A percentile compares a stretch with the other conserved stretches of the same genome.
These are phyloP conservation scores for Caryopteris hybrid DNA, from an alignment of 305 asterid species.

Conservation along the genomic window DNA sequence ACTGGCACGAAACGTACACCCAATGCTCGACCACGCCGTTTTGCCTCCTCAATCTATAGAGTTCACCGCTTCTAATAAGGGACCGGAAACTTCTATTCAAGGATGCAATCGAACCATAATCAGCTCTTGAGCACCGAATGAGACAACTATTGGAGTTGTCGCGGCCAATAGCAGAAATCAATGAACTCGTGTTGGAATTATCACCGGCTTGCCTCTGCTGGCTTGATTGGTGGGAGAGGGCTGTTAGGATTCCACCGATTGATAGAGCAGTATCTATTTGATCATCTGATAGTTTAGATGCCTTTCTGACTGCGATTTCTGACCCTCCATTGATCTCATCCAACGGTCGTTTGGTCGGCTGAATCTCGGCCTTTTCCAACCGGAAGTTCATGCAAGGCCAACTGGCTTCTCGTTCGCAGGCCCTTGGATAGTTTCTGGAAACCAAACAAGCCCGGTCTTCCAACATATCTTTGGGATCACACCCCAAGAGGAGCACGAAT, in stretches of 20 bases:
- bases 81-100: slow-evolving; percentile 56
- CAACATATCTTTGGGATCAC: slow-evolving; percentile 62
- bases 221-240: slow-evolving; percentile 17
- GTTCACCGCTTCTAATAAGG: slow-evolving; percentile 50
- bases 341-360: slow-evolving; percentile 46
- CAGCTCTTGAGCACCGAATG: slow-evolving; percentile 57
- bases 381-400: slow-evolving; percentile 62
- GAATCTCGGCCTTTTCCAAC: slow-evolving; percentile 47
- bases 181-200: slow-evolving; percentile 39
- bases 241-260: slow-evolving; percentile 25
- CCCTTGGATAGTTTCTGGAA: slow-evolving; percentile 52
- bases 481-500: slow-evolving; percentile 28
- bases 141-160: slow-evolving; percentile 72
- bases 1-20: slow-evolving; percentile 70
- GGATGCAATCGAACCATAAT: slow-evolving; percentile 50
- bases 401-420: slow-evolving; percentile 47
- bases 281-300: slow-evolving; percentile 33
- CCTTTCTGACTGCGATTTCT: slow-evolving; percentile 33
- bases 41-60: slow-evolving; percentile 51
- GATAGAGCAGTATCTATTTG: slow-evolving; percentile 26
- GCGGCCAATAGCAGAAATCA: slow-evolving; percentile 52
- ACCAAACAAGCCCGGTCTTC: slow-evolving; percentile 70
- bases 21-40: slow-evolving; percentile 60
- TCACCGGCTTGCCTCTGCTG: slow-evolving; percentile 27
- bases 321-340: slow-evolving; percentile 46